These are phyloP conservation scores for Neurospora cerealis DNA, from an alignment of 495 filamentous ascomycete genomes.

Conservation along the genomic window DNA sequence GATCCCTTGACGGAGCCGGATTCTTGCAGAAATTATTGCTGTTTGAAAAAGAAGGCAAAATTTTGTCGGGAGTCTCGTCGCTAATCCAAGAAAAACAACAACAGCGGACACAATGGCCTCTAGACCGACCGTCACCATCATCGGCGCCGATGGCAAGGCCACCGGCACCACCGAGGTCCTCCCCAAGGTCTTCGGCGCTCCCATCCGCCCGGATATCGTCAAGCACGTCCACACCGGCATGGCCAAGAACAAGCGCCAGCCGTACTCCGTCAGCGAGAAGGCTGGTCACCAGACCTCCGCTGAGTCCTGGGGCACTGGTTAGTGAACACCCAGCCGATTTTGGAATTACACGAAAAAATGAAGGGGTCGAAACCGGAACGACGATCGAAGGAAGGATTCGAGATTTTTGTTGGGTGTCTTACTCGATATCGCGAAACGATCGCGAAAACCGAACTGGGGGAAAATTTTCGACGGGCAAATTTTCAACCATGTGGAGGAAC, in stretches of 20 bases:
- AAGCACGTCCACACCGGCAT: constrained; percentile 98
- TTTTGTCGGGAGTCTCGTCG: neutral
- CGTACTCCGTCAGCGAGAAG: constrained; percentile 99
- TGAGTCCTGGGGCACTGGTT: constrained; percentile 99
- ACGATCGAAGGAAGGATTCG: neutral
- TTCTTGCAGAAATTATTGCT: neutral
- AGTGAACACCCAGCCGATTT: constrained; percentile 33
- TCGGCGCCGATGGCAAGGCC: constrained; percentile 83
- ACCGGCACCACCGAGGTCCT: constrained; percentile 79
- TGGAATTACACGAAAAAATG: constrained; percentile 1
- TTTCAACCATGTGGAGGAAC: neutral
- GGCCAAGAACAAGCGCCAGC: constrained; percentile 99
- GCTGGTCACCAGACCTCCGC: constrained; percentile 99
- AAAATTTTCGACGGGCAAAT: neutral
- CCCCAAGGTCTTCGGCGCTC: constrained; percentile 86
- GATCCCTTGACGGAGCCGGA: neutral
- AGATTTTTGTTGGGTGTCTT: neutral
- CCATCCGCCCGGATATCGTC: constrained; percentile 98
- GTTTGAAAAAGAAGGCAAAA: neutral
- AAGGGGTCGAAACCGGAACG: neutral
- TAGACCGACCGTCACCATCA: constrained; percentile 89
- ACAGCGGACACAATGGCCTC: constrained; percentile 65
- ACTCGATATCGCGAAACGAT: neutral
- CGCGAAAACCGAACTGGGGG: neutral
- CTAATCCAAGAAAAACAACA: constrained; percentile 7